Evolutionary conservation across 495 filamentous ascomycete species (phyloP), one percentile per base, ranked within the genome.

Genomic region (Xylaria venustula): DNA sequence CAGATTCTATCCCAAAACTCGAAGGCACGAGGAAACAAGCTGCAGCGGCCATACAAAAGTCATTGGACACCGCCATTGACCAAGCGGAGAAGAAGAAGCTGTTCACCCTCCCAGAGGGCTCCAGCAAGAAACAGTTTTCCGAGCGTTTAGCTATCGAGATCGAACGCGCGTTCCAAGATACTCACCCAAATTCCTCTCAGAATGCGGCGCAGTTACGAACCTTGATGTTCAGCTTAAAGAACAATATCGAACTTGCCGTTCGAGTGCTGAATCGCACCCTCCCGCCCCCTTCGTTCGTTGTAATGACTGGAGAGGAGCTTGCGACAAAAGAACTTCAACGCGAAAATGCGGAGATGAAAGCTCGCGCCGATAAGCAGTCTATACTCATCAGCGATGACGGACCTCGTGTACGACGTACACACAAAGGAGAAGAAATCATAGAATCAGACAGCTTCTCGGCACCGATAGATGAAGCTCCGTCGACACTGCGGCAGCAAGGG

Each of bases 381-480:
- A 90, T 93, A 49, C 85, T 96, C 52, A 82, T 93, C 30, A 85
- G 90, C 40, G 91, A 96, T 37, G 87, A 93, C 64, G 86, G 85
- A 0, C 94, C 93, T 7, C 85, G 92, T 3, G 89, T 96, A 57
- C 84, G 92, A 66, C 87, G 89, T 63, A 97, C 93, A 2, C 94
- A 98, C 71, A 98, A 97, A 73, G 94, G 94, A 28, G 93, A 97
- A 59, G 94, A 98, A 68, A 59, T 96, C 14, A 83, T 98, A 36
- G 91, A 90, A 52, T 87, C 89, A 32, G 90, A 83, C 20, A 64
- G 63, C 54, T 65, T 73, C 58, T 55, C 64, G 19, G 61, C 49
- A 32, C 62, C 72, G 0, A 69, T 60, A 42, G 76, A 80, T 12
- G 77, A 76, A 7, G 68, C 64, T 4, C 73, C 75, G 7, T 75